Base-by-base conservation (phyloP, 164 flowering plant species). In the Amborella trichopoda region DNA sequence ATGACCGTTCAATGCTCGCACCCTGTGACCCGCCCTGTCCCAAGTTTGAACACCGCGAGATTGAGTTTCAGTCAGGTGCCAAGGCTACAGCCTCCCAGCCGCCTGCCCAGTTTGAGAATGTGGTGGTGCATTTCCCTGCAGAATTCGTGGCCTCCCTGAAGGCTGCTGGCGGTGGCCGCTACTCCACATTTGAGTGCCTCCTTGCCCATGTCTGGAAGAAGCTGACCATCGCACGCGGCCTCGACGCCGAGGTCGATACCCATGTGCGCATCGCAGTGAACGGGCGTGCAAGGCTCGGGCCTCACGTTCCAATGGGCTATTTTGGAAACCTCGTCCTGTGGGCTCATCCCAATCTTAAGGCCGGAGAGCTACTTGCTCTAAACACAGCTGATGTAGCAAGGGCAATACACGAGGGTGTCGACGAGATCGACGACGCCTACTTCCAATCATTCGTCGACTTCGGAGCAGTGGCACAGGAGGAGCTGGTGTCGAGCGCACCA, bases 201-300 rank as follows among this genome's bases (percentile, higher is more conserved):
- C 48, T 45, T 12, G 28, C 33, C 4, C 48, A 45, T 27, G 6
- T 45, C 14, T 45, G 48, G 48, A 45, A 27, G 48, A 45, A 45
- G 3, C 17, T 18, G 3, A 45, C 32, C 4, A 4, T 23, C 2
- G 48, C 48, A 9, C 32, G 48, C 3, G 32, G 48, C 6, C 17
- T 45, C 6, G 20, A 1, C 9, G 18, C 16, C 2, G 48, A 45
- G 6, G 48, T 25, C 20, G 14, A 13, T 8, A 45, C 48, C 21
- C 33, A 27, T 9, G 48, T 45, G 28, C 25, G 48, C 32, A 9
- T 45, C 20, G 19, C 32, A 22, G 48, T 45, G 18, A 45, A 45
- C 19, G 48, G 48, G 5, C 48, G 48, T n/a, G 8, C 48, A 12
- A 24, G 48, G 19, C 14, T 45, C 26, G 24, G 24, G 17, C 44